Percentiles rank a stretch among this genome's conserved stretches.
phyloP scores from a whole-genome alignment of 164 flowering plant species.

The Macadamia integrifolia region DNA sequence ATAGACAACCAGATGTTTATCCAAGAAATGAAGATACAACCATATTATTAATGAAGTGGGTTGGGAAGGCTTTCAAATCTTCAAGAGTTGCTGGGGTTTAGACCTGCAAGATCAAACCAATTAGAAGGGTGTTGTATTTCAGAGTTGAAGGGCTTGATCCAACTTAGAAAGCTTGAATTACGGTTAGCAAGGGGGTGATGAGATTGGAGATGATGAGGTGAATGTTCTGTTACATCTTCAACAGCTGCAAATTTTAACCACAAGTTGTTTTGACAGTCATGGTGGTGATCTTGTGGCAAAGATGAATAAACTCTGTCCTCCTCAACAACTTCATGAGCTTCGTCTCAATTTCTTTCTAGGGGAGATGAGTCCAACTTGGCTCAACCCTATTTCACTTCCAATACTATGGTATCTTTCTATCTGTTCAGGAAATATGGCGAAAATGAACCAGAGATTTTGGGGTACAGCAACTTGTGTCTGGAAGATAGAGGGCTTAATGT shows the following conservation, averaged over 20 bases:
- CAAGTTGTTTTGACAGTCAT: conserved; percentile 30
- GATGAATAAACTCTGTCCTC: conserved; percentile 31
- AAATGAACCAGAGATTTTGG: conserved; percentile 30
- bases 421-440: conserved; percentile 29
- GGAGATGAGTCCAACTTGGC: conserved; percentile 37
- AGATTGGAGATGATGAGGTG: conserved; percentile 30
- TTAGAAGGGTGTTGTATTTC: conserved; percentile 29
- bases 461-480: conserved; percentile 23
- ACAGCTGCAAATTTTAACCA: conserved; percentile 27
- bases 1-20: too few species aligned
- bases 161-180: conserved; percentile 31
- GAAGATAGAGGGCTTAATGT: conserved; percentile 39
- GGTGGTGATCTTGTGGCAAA: conserved; percentile 23
- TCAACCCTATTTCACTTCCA: conserved; percentile 43
- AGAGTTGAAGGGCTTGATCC: conserved; percentile 29
- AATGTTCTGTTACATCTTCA: conserved; percentile 22
- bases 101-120: conserved; percentile 30
- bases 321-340: conserved; percentile 40
- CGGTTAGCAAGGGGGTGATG: conserved; percentile 27
- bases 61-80: conserved; percentile 38
- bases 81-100: conserved; percentile 38
- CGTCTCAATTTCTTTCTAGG: conserved; percentile 42
- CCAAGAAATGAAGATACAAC: too few species aligned
- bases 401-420: conserved; percentile 33
- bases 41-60: conserved; percentile 8